Conservation (phyloP, 2,329 filamentous ascomycete genomes). For the Arthrobotrys entomopaga region DNA sequence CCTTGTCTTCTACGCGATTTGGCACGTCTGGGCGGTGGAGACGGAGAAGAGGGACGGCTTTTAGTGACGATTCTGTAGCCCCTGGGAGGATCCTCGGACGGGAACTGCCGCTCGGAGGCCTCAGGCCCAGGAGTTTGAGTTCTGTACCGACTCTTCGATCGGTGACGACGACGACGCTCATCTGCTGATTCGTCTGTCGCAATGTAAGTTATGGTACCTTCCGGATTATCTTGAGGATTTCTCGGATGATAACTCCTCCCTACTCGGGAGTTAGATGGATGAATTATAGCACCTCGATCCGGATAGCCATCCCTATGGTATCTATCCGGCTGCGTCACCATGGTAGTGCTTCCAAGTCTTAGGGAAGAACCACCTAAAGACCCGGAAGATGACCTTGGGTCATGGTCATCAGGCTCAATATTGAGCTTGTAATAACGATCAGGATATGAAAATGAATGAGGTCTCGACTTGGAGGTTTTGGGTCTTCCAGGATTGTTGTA, state of each 20-base stretch:
- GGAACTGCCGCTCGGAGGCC: slow-evolving; percentile 6
- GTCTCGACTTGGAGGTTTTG: slow-evolving; percentile 31
- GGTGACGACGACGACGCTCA: slow-evolving; percentile 8
- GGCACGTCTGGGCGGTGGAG: slow-evolving; percentile 28
- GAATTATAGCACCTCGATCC: slow-evolving; percentile 26
- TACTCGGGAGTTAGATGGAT: slow-evolving; percentile 19
- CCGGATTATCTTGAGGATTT: too few species aligned
- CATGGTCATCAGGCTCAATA: slow-evolving; percentile 1
- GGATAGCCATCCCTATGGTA: slow-evolving; percentile 24
- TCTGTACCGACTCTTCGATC: slow-evolving; percentile 35
- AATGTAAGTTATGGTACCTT: too few species aligned
- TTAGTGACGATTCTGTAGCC: slow-evolving; percentile 23
- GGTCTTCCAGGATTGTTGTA: slow-evolving; percentile 26
- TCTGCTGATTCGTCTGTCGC: too few species aligned
- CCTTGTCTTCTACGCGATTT: slow-evolving; percentile 42
- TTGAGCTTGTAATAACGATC: too few species aligned
- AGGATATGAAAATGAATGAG: slow-evolving; percentile 46
- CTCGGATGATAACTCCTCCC: slow-evolving; percentile 2
- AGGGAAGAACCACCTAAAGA: slow-evolving; percentile 28
- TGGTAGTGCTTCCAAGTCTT: slow-evolving; percentile 21
- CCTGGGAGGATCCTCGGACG: slow-evolving; percentile 23
- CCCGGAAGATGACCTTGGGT: slow-evolving; percentile 43
- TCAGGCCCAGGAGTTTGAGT: slow-evolving; percentile 35
- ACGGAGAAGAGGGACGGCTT: slow-evolving; percentile 33
- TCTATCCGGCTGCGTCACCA: slow-evolving; percentile 28